A percentile compares a stretch with the other conserved stretches of the same genome.
Conservation (phyloP, 208 protist genomes). For the Acanthamoeba triangularis region DNA sequence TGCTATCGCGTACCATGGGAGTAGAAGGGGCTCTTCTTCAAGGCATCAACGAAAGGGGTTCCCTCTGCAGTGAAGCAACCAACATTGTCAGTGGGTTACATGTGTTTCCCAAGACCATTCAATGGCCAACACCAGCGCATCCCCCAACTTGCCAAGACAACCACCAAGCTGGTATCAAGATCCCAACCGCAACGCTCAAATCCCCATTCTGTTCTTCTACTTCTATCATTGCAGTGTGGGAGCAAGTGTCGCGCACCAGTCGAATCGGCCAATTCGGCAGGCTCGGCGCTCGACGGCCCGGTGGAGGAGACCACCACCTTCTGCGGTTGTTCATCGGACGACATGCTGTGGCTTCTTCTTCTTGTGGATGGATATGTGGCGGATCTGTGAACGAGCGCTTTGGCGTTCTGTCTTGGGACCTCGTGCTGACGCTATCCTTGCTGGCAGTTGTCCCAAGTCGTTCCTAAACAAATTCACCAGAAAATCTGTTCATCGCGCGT, state of each 20-base stretch:
- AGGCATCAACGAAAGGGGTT: slow-evolving; percentile 47
- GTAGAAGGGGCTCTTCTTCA: slow-evolving; percentile 71
- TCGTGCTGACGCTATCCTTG: not conserved
- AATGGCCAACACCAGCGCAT: not conserved
- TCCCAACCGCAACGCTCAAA: too few relatives aligned
- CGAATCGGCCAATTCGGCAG: slow-evolving; percentile 3
- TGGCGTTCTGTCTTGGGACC: too few relatives aligned
- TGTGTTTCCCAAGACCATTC: not conserved
- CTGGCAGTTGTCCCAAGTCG: not conserved
- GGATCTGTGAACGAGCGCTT: too few relatives aligned
- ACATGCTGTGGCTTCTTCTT: not conserved
- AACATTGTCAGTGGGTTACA: not conserved
- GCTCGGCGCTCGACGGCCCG: not conserved
- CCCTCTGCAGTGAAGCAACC: slow-evolving; percentile 15
- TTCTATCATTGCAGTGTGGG: too few relatives aligned
- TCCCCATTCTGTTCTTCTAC: too few relatives aligned
- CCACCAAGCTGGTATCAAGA: too few relatives aligned
- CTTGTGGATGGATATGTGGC: not conserved
- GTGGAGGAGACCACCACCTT: slow-evolving; percentile 12
- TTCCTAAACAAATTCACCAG: too few relatives aligned
- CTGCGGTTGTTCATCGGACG: slow-evolving; percentile 29
- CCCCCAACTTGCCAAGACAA: too few relatives aligned
- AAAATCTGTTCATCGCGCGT: too few relatives aligned
- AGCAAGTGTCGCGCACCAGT: not conserved
- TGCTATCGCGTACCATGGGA: slow-evolving; percentile 7